phyloP scores from a whole-genome alignment of 108 stramenopile species.

The Phaeodactylum tricornutum region DNA sequence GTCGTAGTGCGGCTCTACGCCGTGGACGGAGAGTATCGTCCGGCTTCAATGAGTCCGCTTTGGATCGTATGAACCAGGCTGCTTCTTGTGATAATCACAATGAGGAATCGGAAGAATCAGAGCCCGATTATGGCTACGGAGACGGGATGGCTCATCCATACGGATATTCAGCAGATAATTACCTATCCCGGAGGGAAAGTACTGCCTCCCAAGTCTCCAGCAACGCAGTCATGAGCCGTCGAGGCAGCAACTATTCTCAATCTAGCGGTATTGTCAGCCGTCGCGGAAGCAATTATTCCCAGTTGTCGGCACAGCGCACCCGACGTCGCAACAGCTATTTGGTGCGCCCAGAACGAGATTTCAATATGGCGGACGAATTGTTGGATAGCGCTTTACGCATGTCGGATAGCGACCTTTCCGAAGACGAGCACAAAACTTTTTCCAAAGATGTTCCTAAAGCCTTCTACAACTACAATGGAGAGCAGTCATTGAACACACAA shows the following conservation, averaged over 20 bases:
- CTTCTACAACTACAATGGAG: too few species aligned
- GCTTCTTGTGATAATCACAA: too few species aligned
- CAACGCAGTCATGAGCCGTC: conserved; percentile 1
- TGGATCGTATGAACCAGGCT: not conserved
- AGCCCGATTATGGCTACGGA: conserved; percentile 9
- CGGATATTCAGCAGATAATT: not conserved
- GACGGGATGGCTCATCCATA: not conserved
- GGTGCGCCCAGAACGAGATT: conserved; percentile 1
- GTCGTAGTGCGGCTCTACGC: not conserved
- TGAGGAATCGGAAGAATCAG: too few species aligned
- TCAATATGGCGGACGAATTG: not conserved
- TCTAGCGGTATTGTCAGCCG: not conserved
- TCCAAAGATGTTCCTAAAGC: too few species aligned
- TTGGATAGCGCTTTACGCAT: not conserved
- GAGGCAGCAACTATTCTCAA: conserved; percentile 1
- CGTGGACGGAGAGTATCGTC: not conserved
- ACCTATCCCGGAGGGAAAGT: not conserved
- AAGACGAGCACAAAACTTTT: too few species aligned
- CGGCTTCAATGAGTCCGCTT: not conserved
- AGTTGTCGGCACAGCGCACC: too few species aligned
- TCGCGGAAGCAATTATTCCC: not conserved
- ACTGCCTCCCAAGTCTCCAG: not conserved
- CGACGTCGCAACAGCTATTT: conserved; percentile 5
- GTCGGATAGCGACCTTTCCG: too few species aligned
- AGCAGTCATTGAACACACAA: too few species aligned